Evolutionary conservation across 2,329 filamentous ascomycete species (phyloP), one percentile per base, ranked within the genome.

Genomic region (Davidsoniella virescens): DNA sequence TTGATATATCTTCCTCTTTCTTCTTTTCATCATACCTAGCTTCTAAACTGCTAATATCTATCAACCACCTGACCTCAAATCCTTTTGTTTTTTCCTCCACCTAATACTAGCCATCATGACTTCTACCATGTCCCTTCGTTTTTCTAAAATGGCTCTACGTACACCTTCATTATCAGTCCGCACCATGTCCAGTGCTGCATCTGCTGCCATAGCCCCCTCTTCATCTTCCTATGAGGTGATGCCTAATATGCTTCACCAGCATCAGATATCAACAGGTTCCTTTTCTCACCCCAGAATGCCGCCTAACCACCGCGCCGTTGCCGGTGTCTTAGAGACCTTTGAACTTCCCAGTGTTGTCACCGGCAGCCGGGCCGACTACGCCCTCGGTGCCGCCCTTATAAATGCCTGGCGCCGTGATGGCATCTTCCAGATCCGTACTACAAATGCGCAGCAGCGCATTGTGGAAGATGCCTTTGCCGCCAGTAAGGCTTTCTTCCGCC

Each of bases 391-490:
- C 38, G 62, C 63, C 39, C 61, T 72, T 40, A 58, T 72, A 23
- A 54, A 60, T 0, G 64, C 68, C 2, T 70, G 67, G 66, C 64
- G 63, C 10, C 59, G 59, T 1, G 67, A 71, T 42, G 68, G 69
- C 38, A 71, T 72, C 54, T 60, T 72, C 38, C 67, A 72, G 55
- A 62, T 71, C n/a, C 56, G 59, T 50, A 68, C 69, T 63, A 58
- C 57, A 20, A 51, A 56, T 23, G 17, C 52, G n/a, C 64, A 70
- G 49, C 60, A 61, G 44, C 53, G 44, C 5, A 55, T 65, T 7
- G 67, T 66, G 52, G 53, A 62, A 9, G 57, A 59, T 6, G 68
- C 69, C 26, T 61, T 63, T 20, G 53, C 56, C 0, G 62, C 63
- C 4, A 69, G 65, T 57, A 59, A 59, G 47, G 53, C 56, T 5